Conservation (phyloP, 1,284 basidiomycete species). For the Blastosporella zonata region DNA sequence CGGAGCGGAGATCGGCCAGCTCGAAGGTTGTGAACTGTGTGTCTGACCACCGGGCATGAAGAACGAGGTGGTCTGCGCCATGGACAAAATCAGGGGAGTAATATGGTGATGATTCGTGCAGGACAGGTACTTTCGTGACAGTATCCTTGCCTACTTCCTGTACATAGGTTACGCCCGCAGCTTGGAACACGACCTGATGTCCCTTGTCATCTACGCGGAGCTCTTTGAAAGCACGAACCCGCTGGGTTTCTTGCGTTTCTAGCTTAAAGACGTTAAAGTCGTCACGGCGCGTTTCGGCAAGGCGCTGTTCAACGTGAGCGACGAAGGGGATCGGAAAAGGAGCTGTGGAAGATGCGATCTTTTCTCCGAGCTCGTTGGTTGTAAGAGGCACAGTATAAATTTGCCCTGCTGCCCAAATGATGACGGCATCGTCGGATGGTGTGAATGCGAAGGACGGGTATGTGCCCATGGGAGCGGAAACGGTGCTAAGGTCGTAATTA, state of each 20-base stretch:
- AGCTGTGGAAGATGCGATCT: constrained; percentile 32
- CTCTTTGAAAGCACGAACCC: constrained; percentile 59
- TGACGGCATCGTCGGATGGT: constrained; percentile 55
- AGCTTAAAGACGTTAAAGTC: constrained; percentile 46
- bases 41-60: constrained; percentile 71
- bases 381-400: constrained; percentile 59
- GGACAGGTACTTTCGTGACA: constrained; percentile 44
- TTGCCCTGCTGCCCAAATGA: constrained; percentile 72
- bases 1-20: constrained; percentile 50
- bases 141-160: constrained; percentile 37
- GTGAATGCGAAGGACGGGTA: constrained; percentile 73
- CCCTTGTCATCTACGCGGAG: constrained; percentile 54
- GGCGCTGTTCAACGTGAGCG: constrained; percentile 57
- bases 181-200: constrained; percentile 51
- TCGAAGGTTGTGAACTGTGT: constrained; percentile 61
- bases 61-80: constrained; percentile 43
- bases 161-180: constrained; percentile 50
- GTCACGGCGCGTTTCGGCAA: constrained; percentile 56
- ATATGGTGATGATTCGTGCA: constrained; percentile 48
- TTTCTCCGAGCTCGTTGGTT: constrained; percentile 48
- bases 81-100: constrained; percentile 68
- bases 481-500: constrained; percentile 57
- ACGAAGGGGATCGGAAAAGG: constrained; percentile 55
- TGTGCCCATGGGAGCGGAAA: constrained; percentile 72
- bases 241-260: constrained; percentile 53